Evolutionary conservation across 495 filamentous ascomycete genomes (phyloP).

Genomic region (Neurospora sublineolata): DNA sequence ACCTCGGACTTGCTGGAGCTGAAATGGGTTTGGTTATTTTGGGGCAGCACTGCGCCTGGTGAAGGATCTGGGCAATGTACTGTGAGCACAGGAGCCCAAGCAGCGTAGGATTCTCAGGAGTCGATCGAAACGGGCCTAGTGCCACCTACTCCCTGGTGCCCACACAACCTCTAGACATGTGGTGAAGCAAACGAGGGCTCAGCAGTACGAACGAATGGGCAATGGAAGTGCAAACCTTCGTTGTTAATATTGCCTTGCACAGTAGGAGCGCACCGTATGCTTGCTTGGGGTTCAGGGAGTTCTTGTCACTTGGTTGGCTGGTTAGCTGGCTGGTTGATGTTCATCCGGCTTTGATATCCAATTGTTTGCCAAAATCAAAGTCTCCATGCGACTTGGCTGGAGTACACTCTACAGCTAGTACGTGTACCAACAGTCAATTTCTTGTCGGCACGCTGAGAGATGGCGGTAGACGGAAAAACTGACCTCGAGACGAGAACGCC

Average conservation of each 20-base stretch:
- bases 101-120: constrained; percentile 20
- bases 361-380: neutral
- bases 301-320: neutral
- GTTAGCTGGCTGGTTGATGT: neutral
- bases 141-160: neutral
- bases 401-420: neutral
- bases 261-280: neutral
- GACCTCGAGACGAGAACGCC: neutral
- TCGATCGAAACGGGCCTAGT: constrained; percentile 18
- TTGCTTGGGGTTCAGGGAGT: neutral
- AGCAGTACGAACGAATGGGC: neutral
- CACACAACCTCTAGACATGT: neutral
- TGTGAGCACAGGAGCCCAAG: neutral
- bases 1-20: neutral
- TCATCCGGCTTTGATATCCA: neutral
- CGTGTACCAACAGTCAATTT: neutral
- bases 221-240: neutral
- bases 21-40: neutral
- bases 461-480: neutral
- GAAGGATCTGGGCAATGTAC: neutral
- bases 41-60: neutral
- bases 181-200: neutral
- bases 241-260: neutral
- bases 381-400: neutral
- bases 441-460: neutral